Conservation (phyloP, 2,329 filamentous ascomycete genomes). For the Bertia moriformis region DNA sequence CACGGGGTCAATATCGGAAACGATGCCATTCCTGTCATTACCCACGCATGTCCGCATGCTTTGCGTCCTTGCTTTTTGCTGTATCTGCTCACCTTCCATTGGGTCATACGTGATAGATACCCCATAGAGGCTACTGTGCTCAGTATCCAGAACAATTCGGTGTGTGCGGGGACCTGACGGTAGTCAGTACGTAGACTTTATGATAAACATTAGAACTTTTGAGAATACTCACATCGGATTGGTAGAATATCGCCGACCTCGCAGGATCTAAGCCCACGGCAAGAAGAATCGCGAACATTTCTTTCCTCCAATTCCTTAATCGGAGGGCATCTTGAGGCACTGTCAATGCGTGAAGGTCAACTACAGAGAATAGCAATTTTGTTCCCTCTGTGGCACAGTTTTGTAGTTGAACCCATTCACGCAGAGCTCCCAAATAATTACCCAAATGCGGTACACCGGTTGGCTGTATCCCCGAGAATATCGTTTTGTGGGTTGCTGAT, state of each 20-base stretch:
- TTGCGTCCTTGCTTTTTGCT: too few relatives aligned
- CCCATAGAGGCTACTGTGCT: slow-evolving; percentile 58
- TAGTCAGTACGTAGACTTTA: neutral
- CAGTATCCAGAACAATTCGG: slow-evolving; percentile 63
- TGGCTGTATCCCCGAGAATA: slow-evolving; percentile 65
- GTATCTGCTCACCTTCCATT: slow-evolving; percentile 51
- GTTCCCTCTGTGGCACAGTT: slow-evolving; percentile 29
- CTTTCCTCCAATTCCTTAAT: slow-evolving; percentile 39
- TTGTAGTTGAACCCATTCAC: slow-evolving; percentile 54
- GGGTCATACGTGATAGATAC: slow-evolving; percentile 59
- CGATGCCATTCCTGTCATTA: neutral
- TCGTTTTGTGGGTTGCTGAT: slow-evolving; percentile 9
- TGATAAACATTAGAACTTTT: neutral
- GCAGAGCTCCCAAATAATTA: slow-evolving; percentile 58
- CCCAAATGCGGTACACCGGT: slow-evolving; percentile 61
- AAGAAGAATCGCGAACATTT: slow-evolving; percentile 48
- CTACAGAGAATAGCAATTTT: slow-evolving; percentile 51
- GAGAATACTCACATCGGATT: slow-evolving; percentile 36
- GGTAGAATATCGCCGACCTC: slow-evolving; percentile 47
- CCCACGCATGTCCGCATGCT: too few relatives aligned
- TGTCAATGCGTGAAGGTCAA: slow-evolving; percentile 61
- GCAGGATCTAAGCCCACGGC: slow-evolving; percentile 51
- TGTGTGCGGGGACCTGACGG: slow-evolving; percentile 42
- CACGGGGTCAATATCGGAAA: slow-evolving; percentile 2
- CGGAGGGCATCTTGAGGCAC: slow-evolving; percentile 36